Conservation (phyloP, 2,329 filamentous ascomycete species). For the Stemphylium lycopersici region DNA sequence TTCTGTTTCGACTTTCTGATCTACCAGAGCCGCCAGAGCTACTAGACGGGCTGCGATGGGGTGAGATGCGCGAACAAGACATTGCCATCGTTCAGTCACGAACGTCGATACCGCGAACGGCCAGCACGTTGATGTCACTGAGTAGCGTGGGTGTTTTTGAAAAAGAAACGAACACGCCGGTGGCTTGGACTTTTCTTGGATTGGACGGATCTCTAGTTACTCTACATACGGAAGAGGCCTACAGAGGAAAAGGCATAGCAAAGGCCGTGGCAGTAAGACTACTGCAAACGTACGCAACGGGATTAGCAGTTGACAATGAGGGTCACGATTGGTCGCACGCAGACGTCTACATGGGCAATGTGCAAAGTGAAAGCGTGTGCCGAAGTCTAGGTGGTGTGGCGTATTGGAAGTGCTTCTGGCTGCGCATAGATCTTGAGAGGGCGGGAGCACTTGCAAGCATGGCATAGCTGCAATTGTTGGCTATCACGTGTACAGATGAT, state of each 20-base stretch:
- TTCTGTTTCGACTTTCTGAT: slow-evolving; percentile 59
- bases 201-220: slow-evolving; percentile 67
- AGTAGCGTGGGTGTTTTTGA: slow-evolving; percentile 52
- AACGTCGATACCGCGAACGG: slow-evolving; percentile 60
- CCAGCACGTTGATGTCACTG: slow-evolving; percentile 52
- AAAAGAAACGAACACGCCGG: slow-evolving; percentile 54
- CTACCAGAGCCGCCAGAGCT: slow-evolving; percentile 52
- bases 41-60: slow-evolving; percentile 63
- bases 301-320: slow-evolving; percentile 38
- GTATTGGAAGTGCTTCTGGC: slow-evolving; percentile 66
- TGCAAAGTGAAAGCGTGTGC: slow-evolving; percentile 66
- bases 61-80: slow-evolving; percentile 58
- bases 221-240: slow-evolving; percentile 65
- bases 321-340: slow-evolving; percentile 64
- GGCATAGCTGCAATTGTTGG: slow-evolving; percentile 1
- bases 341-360: slow-evolving; percentile 68
- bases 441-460: slow-evolving; percentile 24
- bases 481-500: slow-evolving; percentile 7
- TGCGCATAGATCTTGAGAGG: slow-evolving; percentile 50
- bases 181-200: slow-evolving; percentile 71
- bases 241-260: slow-evolving; percentile 67
- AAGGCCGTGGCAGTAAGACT: slow-evolving; percentile 66
- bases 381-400: slow-evolving; percentile 64
- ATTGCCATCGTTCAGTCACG: slow-evolving; percentile 59
- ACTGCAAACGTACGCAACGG: slow-evolving; percentile 54